Percentiles rank a stretch among this genome's conserved stretches.
These are phyloP conservation scores for Tardiomyces depauwii DNA, from an alignment of 1,139 yeast genomes.

Conservation along the genomic window DNA sequence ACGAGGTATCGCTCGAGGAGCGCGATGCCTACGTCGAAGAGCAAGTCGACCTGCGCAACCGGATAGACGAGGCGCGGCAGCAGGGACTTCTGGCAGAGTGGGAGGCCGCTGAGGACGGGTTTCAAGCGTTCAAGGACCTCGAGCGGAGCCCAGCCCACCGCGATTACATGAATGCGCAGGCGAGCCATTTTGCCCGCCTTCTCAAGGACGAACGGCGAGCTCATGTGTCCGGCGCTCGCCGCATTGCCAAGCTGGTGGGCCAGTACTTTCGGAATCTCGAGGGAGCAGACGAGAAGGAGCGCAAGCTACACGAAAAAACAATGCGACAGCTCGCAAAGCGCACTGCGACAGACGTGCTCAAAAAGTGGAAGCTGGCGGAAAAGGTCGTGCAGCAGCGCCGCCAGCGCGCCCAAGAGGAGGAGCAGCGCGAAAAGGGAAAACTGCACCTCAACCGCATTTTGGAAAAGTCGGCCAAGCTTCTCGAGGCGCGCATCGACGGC, in stretches of 20 bases:
- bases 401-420: constrained; percentile 26
- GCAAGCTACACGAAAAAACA: constrained; percentile 42
- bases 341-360: constrained; percentile 75
- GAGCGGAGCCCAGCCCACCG: constrained; percentile 41
- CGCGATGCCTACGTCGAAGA: constrained; percentile 37
- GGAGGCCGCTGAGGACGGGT: constrained; percentile 35
- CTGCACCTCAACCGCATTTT: constrained; percentile 81
- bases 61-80: constrained; percentile 45
- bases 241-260: constrained; percentile 73
- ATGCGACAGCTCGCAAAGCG: constrained; percentile 60
- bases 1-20: constrained; percentile 38
- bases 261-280: constrained; percentile 74
- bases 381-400: constrained; percentile 49
- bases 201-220: constrained; percentile 57
- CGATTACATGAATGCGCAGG: constrained; percentile 72
- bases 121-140: constrained; percentile 25
- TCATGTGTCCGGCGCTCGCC: constrained; percentile 59
- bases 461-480: constrained; percentile 80
- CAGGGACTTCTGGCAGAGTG: constrained; percentile 32
- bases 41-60: constrained; percentile 32
- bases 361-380: constrained; percentile 84
- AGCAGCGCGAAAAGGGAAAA: constrained; percentile 68
- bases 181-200: constrained; percentile 56
- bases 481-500: constrained; percentile 56
- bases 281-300: constrained; percentile 79